These are phyloP conservation scores for Termitomyces sp. DNA, from an alignment of 768 basidiomycete genomes.

Conservation along the genomic window DNA sequence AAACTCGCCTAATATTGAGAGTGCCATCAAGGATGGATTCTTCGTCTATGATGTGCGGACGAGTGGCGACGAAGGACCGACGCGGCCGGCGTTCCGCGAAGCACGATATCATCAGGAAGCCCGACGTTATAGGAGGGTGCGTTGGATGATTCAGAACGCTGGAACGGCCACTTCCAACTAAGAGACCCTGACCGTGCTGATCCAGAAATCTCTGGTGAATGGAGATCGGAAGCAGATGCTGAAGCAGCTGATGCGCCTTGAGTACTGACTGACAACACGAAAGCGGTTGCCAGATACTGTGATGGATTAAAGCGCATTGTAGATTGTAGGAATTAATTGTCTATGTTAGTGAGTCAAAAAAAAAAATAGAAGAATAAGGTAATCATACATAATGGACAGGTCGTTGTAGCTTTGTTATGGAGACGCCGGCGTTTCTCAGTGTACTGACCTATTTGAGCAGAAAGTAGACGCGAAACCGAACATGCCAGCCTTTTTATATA, in stretches of 20 bases:
- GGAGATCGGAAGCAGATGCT: not conserved
- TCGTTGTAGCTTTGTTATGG: not conserved
- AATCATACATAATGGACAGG: not conserved
- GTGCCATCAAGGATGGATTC: conserved; percentile 13
- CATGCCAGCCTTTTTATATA: conserved; percentile 7
- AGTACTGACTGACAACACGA: conserved; percentile 5
- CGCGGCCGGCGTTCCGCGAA: conserved; percentile 8
- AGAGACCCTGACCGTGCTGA: not conserved
- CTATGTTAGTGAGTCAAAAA: not conserved
- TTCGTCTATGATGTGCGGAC: conserved; percentile 13
- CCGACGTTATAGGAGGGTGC: not conserved
- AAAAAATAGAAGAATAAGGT: not conserved
- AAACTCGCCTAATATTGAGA: not conserved
- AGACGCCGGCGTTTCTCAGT: conserved; percentile 2
- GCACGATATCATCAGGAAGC: conserved; percentile 1
- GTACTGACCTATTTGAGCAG: not conserved
- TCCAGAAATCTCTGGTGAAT: not conserved
- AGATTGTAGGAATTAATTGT: not conserved
- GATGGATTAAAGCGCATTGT: conserved; percentile 10
- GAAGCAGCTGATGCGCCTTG: conserved; percentile 1
- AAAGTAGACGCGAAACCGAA: not conserved
- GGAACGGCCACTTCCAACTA: conserved; percentile 11
- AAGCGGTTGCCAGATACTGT: conserved; percentile 6
- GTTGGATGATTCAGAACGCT: not conserved
- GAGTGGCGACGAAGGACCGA: conserved; percentile 11